Base-by-base conservation (phyloP, 2,329 filamentous ascomycete genomes). In the Diatrype stigma region DNA sequence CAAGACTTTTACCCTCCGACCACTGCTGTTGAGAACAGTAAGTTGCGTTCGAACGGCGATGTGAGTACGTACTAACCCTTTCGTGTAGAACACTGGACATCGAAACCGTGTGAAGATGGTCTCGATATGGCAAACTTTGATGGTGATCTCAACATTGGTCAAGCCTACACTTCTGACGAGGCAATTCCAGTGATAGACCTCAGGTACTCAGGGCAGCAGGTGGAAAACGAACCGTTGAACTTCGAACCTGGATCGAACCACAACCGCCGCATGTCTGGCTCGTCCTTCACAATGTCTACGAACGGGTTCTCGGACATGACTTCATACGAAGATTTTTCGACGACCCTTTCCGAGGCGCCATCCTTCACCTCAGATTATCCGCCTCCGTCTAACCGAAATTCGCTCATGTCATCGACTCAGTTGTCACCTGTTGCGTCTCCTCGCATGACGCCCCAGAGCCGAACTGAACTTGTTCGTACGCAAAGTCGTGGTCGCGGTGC, bases 401-500 rank as follows among this genome's bases (percentile, higher is more conserved):
- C 84, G n/a, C 68, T 87, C 56, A 86, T 87, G 72, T 84, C 84
- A 30, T 83, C 85, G 26, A 87, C 82, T 10, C 83, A 89, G 54
- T 70, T 90, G 26, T 90, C 87, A 1, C 87, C 88, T 2, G 82
- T 89, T 19, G 81, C 84, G 5, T 90, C 87, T 21, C 87, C 87
- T 37, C 77, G 81, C 49, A 79, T 86, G 78, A 78, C 82, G 48
- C 73, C 80, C 10, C 81, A 84, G 59, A 75, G 75, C 59, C 77
- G 82, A 30, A 78, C 80, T 14, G 82, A 86, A 54, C 77, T 80
- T 55, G 83, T 84, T 44, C 73, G 84, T 65, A 79, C 76, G 45
- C 83, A 81, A 56, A 89, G 85, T 67, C 81, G 86, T 48, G 84
- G 86, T 21, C 80, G 86, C 34, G 66, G 64, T 38, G 85, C 85